Percentiles rank a stretch among this genome's conserved stretches.
Conservation (phyloP, 225 moss, liverwort and hornwort species). For the Pleurozium schreberi region DNA sequence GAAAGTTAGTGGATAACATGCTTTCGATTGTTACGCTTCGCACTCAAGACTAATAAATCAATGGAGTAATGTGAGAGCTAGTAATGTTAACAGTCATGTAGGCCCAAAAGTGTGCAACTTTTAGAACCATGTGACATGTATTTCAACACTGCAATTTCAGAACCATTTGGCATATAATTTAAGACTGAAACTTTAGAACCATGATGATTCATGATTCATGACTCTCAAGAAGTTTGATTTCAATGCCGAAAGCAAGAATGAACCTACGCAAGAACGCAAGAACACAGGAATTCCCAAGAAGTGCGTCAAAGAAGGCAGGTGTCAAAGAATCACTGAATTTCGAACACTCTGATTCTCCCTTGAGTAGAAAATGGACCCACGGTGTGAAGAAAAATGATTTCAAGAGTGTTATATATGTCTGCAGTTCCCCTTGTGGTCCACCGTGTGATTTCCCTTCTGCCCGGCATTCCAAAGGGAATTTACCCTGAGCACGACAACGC, state of each 20-base stretch:
- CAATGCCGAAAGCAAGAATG: not conserved
- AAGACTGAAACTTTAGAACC: not conserved
- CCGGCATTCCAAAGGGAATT: conserved; percentile 15
- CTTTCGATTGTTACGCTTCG: not conserved
- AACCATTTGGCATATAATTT: not conserved
- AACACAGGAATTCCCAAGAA: not conserved
- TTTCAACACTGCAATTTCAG: not conserved
- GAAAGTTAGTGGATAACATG: not conserved
- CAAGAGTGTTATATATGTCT: not conserved
- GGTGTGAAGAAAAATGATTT: not conserved
- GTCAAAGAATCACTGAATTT: not conserved
- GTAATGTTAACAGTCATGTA: not conserved
- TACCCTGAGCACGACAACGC: conserved; percentile 15
- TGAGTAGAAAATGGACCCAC: not conserved
- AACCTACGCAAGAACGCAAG: no score
- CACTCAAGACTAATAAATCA: not conserved
- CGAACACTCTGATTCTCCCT: not conserved
- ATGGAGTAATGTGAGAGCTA: not conserved
- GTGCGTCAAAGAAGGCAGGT: not conserved
- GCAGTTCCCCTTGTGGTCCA: conserved; percentile 25
- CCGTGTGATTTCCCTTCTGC: conserved; percentile 18
- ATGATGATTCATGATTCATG: not conserved
- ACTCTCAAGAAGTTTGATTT: not conserved
- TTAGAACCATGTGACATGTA: not conserved
- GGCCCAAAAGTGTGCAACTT: not conserved